Conservation (phyloP, 176 grass and related monocot genomes). For the Phyllostachys edulis region DNA sequence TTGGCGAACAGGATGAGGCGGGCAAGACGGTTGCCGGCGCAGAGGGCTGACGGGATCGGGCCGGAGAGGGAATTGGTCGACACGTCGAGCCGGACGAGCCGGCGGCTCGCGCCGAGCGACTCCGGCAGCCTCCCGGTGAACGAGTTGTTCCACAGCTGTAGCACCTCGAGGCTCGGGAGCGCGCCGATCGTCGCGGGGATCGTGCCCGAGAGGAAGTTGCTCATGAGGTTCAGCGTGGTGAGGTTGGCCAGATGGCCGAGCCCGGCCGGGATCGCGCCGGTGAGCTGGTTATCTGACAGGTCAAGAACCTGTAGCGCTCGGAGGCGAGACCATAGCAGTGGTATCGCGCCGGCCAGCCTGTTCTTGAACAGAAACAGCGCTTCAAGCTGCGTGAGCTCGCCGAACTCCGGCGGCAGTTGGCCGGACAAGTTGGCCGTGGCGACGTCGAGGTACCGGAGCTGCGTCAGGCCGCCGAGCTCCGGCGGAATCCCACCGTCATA, state of each 20-base stretch:
- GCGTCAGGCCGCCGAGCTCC: constrained; percentile 41
- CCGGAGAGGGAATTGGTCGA: constrained; percentile 78
- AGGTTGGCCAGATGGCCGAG: constrained; percentile 44
- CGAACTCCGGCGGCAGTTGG: constrained; percentile 44
- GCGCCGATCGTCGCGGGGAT: constrained; percentile 56
- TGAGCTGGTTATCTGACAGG: constrained; percentile 72
- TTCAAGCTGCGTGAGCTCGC: constrained; percentile 41
- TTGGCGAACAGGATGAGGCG: constrained; percentile 90
- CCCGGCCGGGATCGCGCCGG: constrained; percentile 49
- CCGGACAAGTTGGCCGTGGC: constrained; percentile 60
- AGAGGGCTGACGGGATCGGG: constrained; percentile 53
- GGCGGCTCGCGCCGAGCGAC: constrained; percentile 43
- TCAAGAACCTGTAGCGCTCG: constrained; percentile 53
- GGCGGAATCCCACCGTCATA: constrained; percentile 39
- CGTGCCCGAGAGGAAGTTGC: constrained; percentile 62
- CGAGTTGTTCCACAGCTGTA: constrained; percentile 97
- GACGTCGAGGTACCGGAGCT: constrained; percentile 67
- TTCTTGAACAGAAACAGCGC: constrained; percentile 89
- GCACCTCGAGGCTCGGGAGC: constrained; percentile 62
- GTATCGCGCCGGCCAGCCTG: constrained; percentile 52
- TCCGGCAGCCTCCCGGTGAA: constrained; percentile 58
- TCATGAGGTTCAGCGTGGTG: constrained; percentile 78
- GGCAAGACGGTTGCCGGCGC: constrained; percentile 54
- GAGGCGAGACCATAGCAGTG: constrained; percentile 37
- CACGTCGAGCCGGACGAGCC: constrained; percentile 69